phyloP scores from a whole-genome alignment of 2,329 filamentous ascomycete genomes.

The Neonectria hederae region DNA sequence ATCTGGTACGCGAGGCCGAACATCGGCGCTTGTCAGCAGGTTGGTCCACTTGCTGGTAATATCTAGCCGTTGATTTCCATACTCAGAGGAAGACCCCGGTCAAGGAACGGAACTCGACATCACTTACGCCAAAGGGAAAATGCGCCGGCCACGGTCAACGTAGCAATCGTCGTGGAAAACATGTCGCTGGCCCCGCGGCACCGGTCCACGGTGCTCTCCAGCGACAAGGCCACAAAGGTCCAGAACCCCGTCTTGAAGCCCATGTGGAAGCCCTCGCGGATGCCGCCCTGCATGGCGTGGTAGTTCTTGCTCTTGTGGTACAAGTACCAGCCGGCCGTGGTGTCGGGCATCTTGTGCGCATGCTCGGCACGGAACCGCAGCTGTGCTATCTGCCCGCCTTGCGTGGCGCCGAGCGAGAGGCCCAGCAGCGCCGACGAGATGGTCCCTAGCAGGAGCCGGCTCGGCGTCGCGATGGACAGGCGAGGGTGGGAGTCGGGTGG shows the following conservation, averaged over 20 bases:
- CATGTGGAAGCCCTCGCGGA: constrained; percentile 82
- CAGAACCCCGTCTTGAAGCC: constrained; percentile 76
- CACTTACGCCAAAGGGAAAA: constrained; percentile 87
- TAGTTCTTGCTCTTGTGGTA: constrained; percentile 99
- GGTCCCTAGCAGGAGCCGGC: constrained; percentile 73
- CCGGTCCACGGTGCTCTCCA: constrained; percentile 87
- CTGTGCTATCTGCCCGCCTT: constrained; percentile 78
- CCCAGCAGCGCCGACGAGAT: constrained; percentile 73
- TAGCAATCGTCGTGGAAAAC: constrained; percentile 82
- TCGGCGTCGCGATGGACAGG: constrained; percentile 69
- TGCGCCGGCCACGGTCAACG: constrained; percentile 82
- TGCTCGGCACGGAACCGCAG: constrained; percentile 95
- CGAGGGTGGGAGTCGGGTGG: constrained; percentile 52
- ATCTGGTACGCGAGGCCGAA: constrained; percentile 62
- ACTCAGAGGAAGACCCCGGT: too few species aligned
- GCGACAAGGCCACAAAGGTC: constrained; percentile 78
- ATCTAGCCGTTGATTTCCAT: constrained; percentile 42
- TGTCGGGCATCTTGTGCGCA: constrained; percentile 87
- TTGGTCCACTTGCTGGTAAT: constrained; percentile 33
- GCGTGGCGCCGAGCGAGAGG: constrained; percentile 73
- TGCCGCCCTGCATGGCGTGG: constrained; percentile 78
- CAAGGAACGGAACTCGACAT: not conserved
- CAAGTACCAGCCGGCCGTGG: constrained; percentile 91
- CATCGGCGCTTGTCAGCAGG: constrained; percentile 43
- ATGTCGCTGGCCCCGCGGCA: constrained; percentile 77